Percentiles rank a stretch among this genome's conserved stretches.
phyloP scores from a whole-genome alignment of 306 rosid species.

The Castanopsis chinensis region DNA sequence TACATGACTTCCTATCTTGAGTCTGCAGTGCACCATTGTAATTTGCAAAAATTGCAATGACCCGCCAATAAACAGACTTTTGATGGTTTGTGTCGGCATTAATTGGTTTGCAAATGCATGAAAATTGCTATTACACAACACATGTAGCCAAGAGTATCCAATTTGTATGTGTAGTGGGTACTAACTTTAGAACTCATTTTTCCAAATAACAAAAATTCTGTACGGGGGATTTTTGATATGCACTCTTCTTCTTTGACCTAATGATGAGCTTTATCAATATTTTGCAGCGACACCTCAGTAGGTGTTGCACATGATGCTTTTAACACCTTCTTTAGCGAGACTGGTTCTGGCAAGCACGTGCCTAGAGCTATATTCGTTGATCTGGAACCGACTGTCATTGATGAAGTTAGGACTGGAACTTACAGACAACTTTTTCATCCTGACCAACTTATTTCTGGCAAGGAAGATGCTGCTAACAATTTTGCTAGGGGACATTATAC shows the following conservation, averaged over 20 bases:
- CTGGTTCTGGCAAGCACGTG: conserved; percentile 59
- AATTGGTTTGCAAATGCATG: too few relatives aligned
- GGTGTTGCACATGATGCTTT: conserved; percentile 53
- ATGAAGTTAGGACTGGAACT: conserved; percentile 61
- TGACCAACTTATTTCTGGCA: conserved; percentile 68
- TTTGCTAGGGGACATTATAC: conserved; percentile 78
- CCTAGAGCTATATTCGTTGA: conserved; percentile 79
- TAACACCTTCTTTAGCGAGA: conserved; percentile 75
- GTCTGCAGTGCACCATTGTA: neutral
- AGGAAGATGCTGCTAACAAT: conserved; percentile 82
- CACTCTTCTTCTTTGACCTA: neutral
- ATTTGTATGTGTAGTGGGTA: neutral
- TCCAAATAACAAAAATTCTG: neutral
- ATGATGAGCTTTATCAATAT: conserved; percentile 19
- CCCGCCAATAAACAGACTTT: too few relatives aligned
- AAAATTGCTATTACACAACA: too few relatives aligned
- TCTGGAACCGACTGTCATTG: conserved; percentile 68
- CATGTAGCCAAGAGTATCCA: too few relatives aligned
- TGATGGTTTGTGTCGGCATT: too few relatives aligned
- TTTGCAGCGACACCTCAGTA: conserved; percentile 51
- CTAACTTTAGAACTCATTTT: neutral
- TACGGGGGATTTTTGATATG: neutral
- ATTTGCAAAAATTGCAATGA: too few relatives aligned
- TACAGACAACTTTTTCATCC: conserved; percentile 73
- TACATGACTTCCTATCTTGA: neutral